Conservation (phyloP, 1,284 basidiomycete genomes). For the Marasmius oreades region DNA sequence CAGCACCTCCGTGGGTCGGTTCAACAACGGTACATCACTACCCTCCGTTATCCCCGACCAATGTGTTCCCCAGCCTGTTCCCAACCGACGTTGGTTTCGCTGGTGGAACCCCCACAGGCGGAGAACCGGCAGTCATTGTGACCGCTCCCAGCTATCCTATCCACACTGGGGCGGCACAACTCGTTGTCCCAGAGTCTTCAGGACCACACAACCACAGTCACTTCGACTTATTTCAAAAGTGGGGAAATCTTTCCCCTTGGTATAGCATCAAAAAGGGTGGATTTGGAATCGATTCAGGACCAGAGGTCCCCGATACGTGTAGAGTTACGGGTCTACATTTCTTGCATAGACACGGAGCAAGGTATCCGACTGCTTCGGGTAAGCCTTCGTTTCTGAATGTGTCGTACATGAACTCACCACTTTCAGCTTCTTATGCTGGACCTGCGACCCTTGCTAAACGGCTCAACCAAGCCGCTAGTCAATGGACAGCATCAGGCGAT, state of each 20-base stretch:
- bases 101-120: conserved; percentile 82
- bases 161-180: conserved; percentile 66
- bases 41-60: conserved; percentile 72
- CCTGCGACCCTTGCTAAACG: conserved; percentile 59
- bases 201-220: conserved; percentile 26
- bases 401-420: not conserved
- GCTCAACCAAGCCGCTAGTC: conserved; percentile 48
- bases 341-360: conserved; percentile 77
- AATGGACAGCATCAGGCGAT: conserved; percentile 62
- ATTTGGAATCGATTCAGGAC: conserved; percentile 73
- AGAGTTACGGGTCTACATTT: conserved; percentile 71
- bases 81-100: conserved; percentile 77
- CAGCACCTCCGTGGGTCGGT: conserved; percentile 59
- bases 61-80: conserved; percentile 64
- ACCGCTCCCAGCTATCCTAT: conserved; percentile 78
- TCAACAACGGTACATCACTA: conserved; percentile 65
- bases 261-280: conserved; percentile 66
- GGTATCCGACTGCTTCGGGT: conserved; percentile 77
- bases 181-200: conserved; percentile 46
- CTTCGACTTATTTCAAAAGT: conserved; percentile 69
- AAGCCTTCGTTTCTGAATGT: conserved; percentile 22
- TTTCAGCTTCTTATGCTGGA: conserved; percentile 58
- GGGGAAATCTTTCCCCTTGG: conserved; percentile 87
- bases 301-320: conserved; percentile 68
- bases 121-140: conserved; percentile 72